Base-by-base conservation (phyloP, 2,329 filamentous ascomycete genomes). In the Aspergillus caelatus region DNA sequence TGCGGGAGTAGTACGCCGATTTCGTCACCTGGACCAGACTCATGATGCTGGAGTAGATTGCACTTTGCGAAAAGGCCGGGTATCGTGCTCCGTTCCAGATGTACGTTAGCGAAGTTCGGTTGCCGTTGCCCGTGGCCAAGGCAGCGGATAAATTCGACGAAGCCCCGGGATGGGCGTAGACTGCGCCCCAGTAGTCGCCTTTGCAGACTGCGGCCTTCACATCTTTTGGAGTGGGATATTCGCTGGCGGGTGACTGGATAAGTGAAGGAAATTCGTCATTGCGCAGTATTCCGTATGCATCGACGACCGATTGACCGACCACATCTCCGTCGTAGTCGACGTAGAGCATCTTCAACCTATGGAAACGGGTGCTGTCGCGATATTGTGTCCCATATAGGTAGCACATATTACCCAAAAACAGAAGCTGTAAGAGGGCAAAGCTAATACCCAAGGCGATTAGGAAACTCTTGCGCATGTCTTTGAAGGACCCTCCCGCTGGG, bases 61-160 rank as follows among this genome's bases (percentile, higher is more conserved):
- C 65, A 32, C 61, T 48, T 4, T 78, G 73, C 6, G 75, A 65
- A 45, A 75, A 71, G 12, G 74, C 63, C 0, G 78, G 67, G 62
- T 81, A 81, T 8, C 74, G 70, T 6, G 76, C 77, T 58, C 77
- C 74, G 64, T 80, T 81, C 77, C 77, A 80, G 66, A 79, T 68
- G 32, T 76, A 79, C 7, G 70, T 71, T 0, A 81, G 58, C 1
- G 75, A 70, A 43, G 74, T 62, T 14, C 62, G 54, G n/a, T 65
- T 60, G 58, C 78, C 66, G 66, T 78, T 78, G 1, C 58, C 63
- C 23, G 65, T 32, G 2, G 71, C 72, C 16, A 81, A 64, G 0
- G 78, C 78, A 21, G 71, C 66, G 19, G 69, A 62, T 2, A 82
- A 71, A 16, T 71, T 66, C 2, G 59, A 64, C 0, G 78, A 79